These are phyloP conservation scores for Physaria fendleri DNA, from an alignment of 345 rosid genomes.

Conservation along the genomic window DNA sequence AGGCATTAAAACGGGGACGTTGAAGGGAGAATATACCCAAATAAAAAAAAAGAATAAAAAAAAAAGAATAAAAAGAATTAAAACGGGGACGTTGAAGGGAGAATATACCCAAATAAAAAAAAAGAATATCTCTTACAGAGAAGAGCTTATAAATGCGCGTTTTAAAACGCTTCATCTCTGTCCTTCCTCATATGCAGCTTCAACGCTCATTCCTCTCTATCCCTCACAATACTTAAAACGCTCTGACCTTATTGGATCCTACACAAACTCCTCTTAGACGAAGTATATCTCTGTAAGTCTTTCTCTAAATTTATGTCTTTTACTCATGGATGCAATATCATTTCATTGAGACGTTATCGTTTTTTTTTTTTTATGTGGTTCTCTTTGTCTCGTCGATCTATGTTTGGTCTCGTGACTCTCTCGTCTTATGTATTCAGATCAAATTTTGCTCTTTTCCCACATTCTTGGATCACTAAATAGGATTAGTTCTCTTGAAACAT, in stretches of 20 bases:
- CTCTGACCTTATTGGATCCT: background rate
- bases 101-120: conserved; percentile 23
- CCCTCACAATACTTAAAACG: conserved; percentile 4
- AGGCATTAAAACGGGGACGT: conserved; percentile 9
- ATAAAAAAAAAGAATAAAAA: background rate
- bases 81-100: conserved; percentile 6
- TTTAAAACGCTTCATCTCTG: conserved; percentile 5
- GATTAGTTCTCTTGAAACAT: background rate
- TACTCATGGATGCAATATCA: background rate
- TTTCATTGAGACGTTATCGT: background rate
- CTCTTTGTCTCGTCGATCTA: conserved; percentile 12
- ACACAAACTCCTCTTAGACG: background rate
- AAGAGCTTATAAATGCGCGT: conserved; percentile 20
- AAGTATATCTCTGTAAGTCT: conserved; percentile 12
- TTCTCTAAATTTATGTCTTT: background rate
- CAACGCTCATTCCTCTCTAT: conserved; percentile 2
- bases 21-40: conserved; percentile 17
- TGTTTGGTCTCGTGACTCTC: background rate
- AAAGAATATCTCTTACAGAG: conserved; percentile 26
- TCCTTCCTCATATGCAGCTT: conserved; percentile 18
- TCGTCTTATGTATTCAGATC: background rate
- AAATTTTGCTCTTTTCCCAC: background rate
- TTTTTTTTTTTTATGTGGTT: background rate
- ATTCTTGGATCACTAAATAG: conserved; percentile 15
- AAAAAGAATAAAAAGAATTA: background rate